Percentiles rank a stretch among this genome's conserved stretches.
Evolutionary conservation across 2,329 filamentous ascomycete genomes (phyloP).

Genomic region (Exophiala dermatitidis): DNA sequence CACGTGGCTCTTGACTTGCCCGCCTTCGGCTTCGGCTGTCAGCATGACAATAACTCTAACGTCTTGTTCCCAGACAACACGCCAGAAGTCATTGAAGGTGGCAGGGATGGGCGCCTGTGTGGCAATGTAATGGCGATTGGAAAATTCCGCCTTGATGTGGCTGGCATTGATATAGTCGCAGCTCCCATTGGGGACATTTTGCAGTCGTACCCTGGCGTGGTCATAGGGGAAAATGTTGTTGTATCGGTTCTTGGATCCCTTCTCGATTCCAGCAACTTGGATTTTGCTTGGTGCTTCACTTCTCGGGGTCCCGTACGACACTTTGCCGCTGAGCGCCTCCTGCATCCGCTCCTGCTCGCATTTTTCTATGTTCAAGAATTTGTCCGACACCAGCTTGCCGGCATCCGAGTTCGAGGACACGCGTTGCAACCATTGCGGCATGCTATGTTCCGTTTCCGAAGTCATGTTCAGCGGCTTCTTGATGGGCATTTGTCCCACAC

Average conservation of each 20-base stretch:
- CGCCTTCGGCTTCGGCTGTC: constrained; percentile 87
- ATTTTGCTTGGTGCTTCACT: constrained; percentile 44
- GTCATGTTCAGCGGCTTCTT: constrained; percentile 51
- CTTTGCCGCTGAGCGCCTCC: constrained; percentile 60
- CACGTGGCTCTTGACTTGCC: constrained; percentile 87
- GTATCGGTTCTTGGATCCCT: constrained; percentile 91
- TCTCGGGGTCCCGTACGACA: constrained; percentile 47
- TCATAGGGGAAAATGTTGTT: constrained; percentile 98
- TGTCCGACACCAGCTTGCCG: constrained; percentile 72
- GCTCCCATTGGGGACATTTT: constrained; percentile 56
- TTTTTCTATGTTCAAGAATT: constrained; percentile 76
- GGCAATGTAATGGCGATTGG: constrained; percentile 89
- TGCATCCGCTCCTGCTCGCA: constrained; percentile 90
- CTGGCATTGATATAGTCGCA: constrained; percentile 98
- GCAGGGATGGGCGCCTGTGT: constrained; percentile 88
- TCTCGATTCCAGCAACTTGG: constrained; percentile 85
- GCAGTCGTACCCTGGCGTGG: constrained; percentile 76
- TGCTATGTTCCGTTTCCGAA: constrained; percentile 40
- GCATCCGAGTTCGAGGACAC: constrained; percentile 62
- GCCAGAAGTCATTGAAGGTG: constrained; percentile 97
- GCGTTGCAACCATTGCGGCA: constrained; percentile 71
- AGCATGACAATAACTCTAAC: constrained; percentile 93
- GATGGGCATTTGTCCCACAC: constrained; percentile 71
- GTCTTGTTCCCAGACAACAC: constrained; percentile 93
- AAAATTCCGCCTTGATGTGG: constrained; percentile 69